Percentiles rank a stretch among this genome's conserved stretches.
phyloP scores from a whole-genome alignment of 441 rosid species.

The Gossypium lobatum region DNA sequence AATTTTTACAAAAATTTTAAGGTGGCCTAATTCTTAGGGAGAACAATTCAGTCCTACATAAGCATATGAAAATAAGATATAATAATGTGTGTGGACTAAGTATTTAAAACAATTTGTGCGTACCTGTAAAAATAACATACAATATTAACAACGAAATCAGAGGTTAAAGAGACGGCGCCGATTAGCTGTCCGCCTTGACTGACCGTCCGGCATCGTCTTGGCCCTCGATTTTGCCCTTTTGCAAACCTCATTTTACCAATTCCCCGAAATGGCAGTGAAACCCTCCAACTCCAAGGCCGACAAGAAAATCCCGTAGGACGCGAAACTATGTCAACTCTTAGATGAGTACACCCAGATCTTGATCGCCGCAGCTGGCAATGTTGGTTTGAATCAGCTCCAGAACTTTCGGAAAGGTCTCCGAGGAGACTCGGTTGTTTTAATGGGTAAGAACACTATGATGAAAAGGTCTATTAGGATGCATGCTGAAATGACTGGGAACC shows the following conservation, averaged over 20 bases:
- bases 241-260: background rate
- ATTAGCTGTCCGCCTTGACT: conserved; percentile 76
- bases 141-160: background rate
- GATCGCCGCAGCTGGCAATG: conserved; percentile 77
- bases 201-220: conserved; percentile 56
- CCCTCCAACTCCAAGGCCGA: conserved; percentile 50
- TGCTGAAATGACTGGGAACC: conserved; percentile 66
- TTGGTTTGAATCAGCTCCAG: conserved; percentile 92
- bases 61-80: no score
- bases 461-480: conserved; percentile 78
- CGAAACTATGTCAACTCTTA: conserved; percentile 69
- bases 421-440: conserved; percentile 75
- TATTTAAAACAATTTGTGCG: no score
- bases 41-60: no score
- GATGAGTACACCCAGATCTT: conserved; percentile 79
- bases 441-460: conserved; percentile 99
- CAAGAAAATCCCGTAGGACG: conserved; percentile 75
- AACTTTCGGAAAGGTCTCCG: conserved; percentile 72
- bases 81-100: no score
- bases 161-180: conserved; percentile 82
- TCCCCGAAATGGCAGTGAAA: conserved; percentile 41
- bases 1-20: no score
- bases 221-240: conserved; percentile 48
- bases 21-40: no score
- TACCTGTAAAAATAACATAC: no score